These are phyloP conservation scores for Beauveria varroae DNA, from an alignment of 2,329 filamentous ascomycete genomes.

Conservation along the genomic window DNA sequence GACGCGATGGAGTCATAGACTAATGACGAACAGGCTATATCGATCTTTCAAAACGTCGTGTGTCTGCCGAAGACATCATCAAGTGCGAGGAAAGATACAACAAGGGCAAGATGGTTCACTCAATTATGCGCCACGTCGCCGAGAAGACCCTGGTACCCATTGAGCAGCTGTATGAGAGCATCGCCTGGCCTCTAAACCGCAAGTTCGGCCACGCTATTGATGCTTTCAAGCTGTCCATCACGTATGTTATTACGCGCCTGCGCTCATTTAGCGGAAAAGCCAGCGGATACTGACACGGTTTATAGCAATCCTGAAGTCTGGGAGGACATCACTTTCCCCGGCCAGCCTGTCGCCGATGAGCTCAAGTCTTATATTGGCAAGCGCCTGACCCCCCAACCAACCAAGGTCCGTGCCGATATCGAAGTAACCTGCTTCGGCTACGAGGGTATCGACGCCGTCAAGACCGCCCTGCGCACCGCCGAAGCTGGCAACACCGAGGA, in stretches of 20 bases:
- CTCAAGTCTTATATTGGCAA: slow-evolving; percentile 94
- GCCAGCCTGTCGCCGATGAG: slow-evolving; percentile 76
- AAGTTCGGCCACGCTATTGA: slow-evolving; percentile 96
- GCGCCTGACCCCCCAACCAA: slow-evolving; percentile 94
- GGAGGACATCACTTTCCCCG: slow-evolving; percentile 87
- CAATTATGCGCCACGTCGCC: slow-evolving; percentile 96
- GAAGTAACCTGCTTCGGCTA: slow-evolving; percentile 95
- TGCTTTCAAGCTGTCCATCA: slow-evolving; percentile 98
- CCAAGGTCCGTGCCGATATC: slow-evolving; percentile 95
- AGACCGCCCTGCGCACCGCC: slow-evolving; percentile 81
- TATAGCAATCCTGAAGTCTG: slow-evolving; percentile 85
- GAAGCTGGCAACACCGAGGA: slow-evolving; percentile 89
- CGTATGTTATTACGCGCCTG: slow-evolving; percentile 45
- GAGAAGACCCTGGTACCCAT: slow-evolving; percentile 96
- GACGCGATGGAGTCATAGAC: slow-evolving; percentile 14
- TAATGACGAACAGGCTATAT: slow-evolving; percentile 61
- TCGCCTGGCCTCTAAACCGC: slow-evolving; percentile 96
- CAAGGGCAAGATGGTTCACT: slow-evolving; percentile 99
- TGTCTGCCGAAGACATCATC: slow-evolving; percentile 93
- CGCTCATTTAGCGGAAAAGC: neutral
- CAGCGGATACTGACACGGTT: slow-evolving; percentile 13
- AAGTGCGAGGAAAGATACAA: slow-evolving; percentile 99
- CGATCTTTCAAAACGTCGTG: slow-evolving; percentile 95
- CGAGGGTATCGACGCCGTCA: slow-evolving; percentile 97
- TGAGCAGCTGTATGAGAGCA: slow-evolving; percentile 85